phyloP scores from a whole-genome alignment of 306 rosid species.

The Gastrolobium bilobum region DNA sequence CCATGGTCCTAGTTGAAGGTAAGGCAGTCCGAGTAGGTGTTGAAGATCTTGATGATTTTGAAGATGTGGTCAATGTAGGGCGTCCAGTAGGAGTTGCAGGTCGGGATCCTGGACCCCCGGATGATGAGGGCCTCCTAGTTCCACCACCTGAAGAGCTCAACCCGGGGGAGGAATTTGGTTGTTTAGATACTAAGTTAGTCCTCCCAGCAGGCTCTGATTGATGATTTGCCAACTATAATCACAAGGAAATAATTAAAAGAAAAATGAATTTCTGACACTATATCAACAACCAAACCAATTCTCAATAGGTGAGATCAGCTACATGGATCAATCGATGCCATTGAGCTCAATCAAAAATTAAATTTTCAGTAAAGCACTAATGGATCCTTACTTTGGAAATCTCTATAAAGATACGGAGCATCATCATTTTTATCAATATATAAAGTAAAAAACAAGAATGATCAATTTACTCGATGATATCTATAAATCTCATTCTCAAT shows the following conservation, averaged over 20 bases:
- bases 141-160: constrained; percentile 76
- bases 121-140: constrained; percentile 84
- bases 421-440: background rate
- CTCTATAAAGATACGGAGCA: background rate
- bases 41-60: constrained; percentile 83
- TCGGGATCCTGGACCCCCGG: constrained; percentile 93
- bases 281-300: constrained; percentile 25
- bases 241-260: constrained; percentile 52
- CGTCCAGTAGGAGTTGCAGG: constrained; percentile 90
- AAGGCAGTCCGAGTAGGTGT: constrained; percentile 84
- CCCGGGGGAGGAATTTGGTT: constrained; percentile 76
- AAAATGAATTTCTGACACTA: constrained; percentile 39
- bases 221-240: constrained; percentile 77
- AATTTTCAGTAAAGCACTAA: constrained; percentile 18
- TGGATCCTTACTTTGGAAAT: background rate
- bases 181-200: constrained; percentile 71
- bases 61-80: constrained; percentile 62
- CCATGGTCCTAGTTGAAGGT: constrained; percentile 60
- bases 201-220: constrained; percentile 73
- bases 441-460: constrained; percentile 12
- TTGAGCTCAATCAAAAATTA: constrained; percentile 27
- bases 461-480: constrained; percentile 22
- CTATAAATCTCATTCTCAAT: constrained; percentile 7
- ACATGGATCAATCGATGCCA: constrained; percentile 12
- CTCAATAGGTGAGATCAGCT: constrained; percentile 5